Conservation (phyloP, 257 asterid species). For the Linderniella brevidens region DNA sequence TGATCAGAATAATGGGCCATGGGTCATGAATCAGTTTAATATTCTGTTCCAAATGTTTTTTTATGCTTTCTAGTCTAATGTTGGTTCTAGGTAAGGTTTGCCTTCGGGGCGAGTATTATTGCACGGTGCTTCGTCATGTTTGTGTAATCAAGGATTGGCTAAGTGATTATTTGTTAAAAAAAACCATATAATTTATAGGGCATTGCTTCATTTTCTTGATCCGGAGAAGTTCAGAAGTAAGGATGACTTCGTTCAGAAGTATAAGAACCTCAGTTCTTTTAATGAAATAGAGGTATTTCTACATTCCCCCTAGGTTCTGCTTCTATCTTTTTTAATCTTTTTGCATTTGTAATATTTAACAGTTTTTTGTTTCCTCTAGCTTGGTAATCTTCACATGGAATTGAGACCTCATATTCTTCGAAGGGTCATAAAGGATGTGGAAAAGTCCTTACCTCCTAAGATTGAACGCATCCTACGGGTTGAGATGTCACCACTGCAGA, state of each 20-base stretch:
- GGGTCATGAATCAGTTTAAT: no score
- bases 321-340: slow-evolving; percentile 2
- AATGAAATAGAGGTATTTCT: slow-evolving; percentile 45
- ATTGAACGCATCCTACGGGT: slow-evolving; percentile 97
- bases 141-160: no score
- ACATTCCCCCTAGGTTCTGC: slow-evolving; percentile 15
- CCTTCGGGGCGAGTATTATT: no score
- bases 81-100: no score
- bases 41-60: no score
- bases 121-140: no score
- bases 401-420: slow-evolving; percentile 97
- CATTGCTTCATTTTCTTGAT: slow-evolving; percentile 98
- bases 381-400: slow-evolving; percentile 94
- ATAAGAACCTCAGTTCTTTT: slow-evolving; percentile 89
- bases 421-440: slow-evolving; percentile 97
- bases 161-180: no score
- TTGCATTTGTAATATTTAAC: slow-evolving; percentile 6
- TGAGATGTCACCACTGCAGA: slow-evolving; percentile 99
- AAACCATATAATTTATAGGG: slow-evolving; percentile 32
- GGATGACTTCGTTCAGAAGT: slow-evolving; percentile 85
- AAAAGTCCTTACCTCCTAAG: slow-evolving; percentile 98
- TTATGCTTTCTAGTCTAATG: no score
- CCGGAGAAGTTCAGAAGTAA: slow-evolving; percentile 73
- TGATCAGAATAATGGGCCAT: no score
- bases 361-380: slow-evolving; percentile 20